Percentiles rank a stretch among this genome's conserved stretches.
Conservation (phyloP, 2,329 filamentous ascomycete species). For the Trichoderma cornu-damae region DNA sequence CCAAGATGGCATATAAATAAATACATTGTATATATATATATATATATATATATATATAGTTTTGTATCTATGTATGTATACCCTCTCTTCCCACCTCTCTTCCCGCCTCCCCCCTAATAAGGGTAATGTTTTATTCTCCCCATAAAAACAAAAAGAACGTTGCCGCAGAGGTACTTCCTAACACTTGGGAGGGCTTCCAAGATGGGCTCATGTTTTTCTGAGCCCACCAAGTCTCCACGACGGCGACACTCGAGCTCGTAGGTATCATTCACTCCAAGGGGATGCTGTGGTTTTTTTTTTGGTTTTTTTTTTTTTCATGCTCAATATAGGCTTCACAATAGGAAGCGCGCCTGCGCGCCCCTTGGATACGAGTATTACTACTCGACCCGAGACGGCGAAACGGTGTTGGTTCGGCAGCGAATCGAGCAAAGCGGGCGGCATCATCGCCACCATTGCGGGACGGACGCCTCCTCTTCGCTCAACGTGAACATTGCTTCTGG, state of each 20-base stretch:
- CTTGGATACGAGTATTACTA: neutral
- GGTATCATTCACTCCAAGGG: neutral
- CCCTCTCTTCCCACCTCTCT: too few relatives aligned
- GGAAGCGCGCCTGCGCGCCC: neutral
- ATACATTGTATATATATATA: too few relatives aligned
- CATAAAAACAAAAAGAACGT: too few relatives aligned
- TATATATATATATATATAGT: too few relatives aligned
- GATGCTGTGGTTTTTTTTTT: neutral
- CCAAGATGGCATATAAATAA: neutral
- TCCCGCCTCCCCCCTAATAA: too few relatives aligned
- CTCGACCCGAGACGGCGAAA: neutral
- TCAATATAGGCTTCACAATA: too few relatives aligned
- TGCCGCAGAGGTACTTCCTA: too few relatives aligned
- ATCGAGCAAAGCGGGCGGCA: neutral
- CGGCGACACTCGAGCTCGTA: neutral
- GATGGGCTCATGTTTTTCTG: conserved; percentile 4
- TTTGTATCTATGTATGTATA: too few relatives aligned
- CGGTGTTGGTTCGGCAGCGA: neutral
- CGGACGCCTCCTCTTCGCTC: neutral
- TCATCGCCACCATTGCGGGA: neutral
- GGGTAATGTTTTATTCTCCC: neutral
- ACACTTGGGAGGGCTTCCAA: too few relatives aligned
- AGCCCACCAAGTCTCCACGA: neutral
- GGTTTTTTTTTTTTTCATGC: neutral
- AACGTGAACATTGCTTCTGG: neutral